A percentile compares a stretch with the other conserved stretches of the same genome.
These are phyloP conservation scores for Phytophthora aleatoria DNA, from an alignment of 352 stramenopile species.

Conservation along the genomic window DNA sequence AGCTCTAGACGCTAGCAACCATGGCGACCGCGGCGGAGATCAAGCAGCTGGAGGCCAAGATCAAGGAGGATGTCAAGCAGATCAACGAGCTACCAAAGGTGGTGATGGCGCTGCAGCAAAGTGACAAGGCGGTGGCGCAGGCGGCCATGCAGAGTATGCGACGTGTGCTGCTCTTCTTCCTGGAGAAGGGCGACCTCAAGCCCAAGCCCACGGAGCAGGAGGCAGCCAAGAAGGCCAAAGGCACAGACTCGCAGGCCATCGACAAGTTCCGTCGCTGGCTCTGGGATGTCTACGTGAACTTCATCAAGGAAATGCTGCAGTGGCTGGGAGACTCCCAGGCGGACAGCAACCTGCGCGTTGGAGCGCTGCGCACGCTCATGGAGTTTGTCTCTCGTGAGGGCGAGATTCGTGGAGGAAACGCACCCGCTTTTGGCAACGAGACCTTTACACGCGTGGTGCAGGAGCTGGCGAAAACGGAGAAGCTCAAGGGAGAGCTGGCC, in stretches of 20 bases:
- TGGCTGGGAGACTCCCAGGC: constrained; percentile 59
- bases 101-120: constrained; percentile 69
- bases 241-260: constrained; percentile 49
- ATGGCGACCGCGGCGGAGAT: constrained; percentile 74
- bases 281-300: constrained; percentile 79
- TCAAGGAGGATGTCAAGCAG: constrained; percentile 88
- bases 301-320: constrained; percentile 84
- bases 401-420: constrained; percentile 39
- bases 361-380: constrained; percentile 88
- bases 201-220: constrained; percentile 35
- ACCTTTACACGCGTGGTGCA: constrained; percentile 83
- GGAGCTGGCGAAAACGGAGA: constrained; percentile 62
- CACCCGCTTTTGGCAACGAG: constrained; percentile 78
- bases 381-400: constrained; percentile 85
- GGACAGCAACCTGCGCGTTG: constrained; percentile 74
- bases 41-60: constrained; percentile 86
- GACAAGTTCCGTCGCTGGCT: constrained; percentile 85
- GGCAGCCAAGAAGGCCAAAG: constrained; percentile 48
- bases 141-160: constrained; percentile 83
- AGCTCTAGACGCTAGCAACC: constrained; percentile 19
- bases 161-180: constrained; percentile 80
- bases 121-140: constrained; percentile 74
- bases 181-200: constrained; percentile 80
- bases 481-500: constrained; percentile 81
- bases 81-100: constrained; percentile 85